These are phyloP conservation scores for Cadophora luteo-olivacea DNA, from an alignment of 2,329 filamentous ascomycete species.

Conservation along the genomic window DNA sequence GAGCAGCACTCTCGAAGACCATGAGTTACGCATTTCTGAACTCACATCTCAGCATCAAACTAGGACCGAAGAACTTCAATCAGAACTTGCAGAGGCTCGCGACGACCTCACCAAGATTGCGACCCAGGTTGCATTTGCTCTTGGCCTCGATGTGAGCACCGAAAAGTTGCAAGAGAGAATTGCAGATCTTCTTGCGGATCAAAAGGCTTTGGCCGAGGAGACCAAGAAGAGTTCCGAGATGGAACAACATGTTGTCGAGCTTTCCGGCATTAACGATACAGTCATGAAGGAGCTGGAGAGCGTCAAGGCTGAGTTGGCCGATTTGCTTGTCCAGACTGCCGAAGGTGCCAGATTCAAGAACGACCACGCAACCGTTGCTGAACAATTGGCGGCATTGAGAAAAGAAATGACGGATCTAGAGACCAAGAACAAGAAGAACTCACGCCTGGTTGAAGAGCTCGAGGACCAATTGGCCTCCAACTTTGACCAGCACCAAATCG, in stretches of 20 bases:
- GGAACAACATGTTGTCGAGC: conserved; percentile 59
- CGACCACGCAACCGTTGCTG: conserved; percentile 55
- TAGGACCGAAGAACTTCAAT: conserved; percentile 61
- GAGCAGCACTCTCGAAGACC: conserved; percentile 57
- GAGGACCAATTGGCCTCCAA: conserved; percentile 96
- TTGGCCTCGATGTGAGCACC: conserved; percentile 69
- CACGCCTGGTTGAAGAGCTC: conserved; percentile 89
- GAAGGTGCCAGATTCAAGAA: conserved; percentile 53
- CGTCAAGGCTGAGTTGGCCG: conserved; percentile 60
- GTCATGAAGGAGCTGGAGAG: conserved; percentile 68
- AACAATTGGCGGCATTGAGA: conserved; percentile 67
- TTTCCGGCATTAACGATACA: conserved; percentile 63
- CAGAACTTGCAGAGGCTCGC: conserved; percentile 68
- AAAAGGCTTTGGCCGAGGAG: conserved; percentile 64
- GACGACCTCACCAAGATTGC: conserved; percentile 71
- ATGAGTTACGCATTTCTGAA: conserved; percentile 62
- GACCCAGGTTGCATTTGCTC: conserved; percentile 64
- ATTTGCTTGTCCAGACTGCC: conserved; percentile 55
- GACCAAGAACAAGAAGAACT: conserved; percentile 84
- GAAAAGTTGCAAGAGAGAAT: conserved; percentile 71
- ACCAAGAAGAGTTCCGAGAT: conserved; percentile 65
- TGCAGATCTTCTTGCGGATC: conserved; percentile 60
- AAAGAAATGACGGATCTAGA: conserved; percentile 69
- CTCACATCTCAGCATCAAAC: conserved; percentile 68
- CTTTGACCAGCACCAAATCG: conserved; percentile 89